These are phyloP conservation scores for Oryza meyeriana DNA, from an alignment of 176 grass and related monocot species.

Conservation along the genomic window DNA sequence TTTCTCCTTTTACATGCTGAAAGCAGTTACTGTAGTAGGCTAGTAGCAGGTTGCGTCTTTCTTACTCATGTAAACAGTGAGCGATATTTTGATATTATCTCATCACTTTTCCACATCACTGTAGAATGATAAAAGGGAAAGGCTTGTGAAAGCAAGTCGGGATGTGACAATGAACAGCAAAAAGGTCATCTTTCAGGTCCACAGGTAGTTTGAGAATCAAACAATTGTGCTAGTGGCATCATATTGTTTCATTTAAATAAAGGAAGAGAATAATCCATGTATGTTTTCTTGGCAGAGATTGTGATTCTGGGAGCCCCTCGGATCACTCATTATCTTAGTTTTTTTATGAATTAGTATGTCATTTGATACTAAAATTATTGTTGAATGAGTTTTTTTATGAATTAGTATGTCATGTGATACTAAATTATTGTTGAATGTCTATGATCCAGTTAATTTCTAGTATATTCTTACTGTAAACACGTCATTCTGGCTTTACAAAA, in stretches of 20 bases:
- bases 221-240: not conserved
- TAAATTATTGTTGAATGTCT: not conserved
- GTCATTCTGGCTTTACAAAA: not conserved
- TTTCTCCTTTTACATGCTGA: not conserved
- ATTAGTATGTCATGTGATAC: not conserved
- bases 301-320: not conserved
- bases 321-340: not conserved
- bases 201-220: slow-evolving; percentile 54
- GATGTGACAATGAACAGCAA: slow-evolving; percentile 99
- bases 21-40: not conserved
- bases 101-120: slow-evolving; percentile 19
- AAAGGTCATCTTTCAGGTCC: slow-evolving; percentile 98
- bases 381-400: slow-evolving; percentile 8
- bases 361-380: not conserved
- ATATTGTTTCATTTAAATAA: not conserved
- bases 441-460: not conserved
- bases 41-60: not conserved
- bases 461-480: slow-evolving; percentile 16
- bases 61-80: not conserved
- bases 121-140: slow-evolving; percentile 98
- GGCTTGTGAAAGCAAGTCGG: slow-evolving; percentile 92
- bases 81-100: slow-evolving; percentile 3
- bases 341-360: slow-evolving; percentile 8
- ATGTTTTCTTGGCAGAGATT: not conserved
- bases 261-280: not conserved